A percentile compares a stretch with the other conserved stretches of the same genome.
Conservation (phyloP, 768 basidiomycete species). For the Symmetrospora coprosmae region DNA sequence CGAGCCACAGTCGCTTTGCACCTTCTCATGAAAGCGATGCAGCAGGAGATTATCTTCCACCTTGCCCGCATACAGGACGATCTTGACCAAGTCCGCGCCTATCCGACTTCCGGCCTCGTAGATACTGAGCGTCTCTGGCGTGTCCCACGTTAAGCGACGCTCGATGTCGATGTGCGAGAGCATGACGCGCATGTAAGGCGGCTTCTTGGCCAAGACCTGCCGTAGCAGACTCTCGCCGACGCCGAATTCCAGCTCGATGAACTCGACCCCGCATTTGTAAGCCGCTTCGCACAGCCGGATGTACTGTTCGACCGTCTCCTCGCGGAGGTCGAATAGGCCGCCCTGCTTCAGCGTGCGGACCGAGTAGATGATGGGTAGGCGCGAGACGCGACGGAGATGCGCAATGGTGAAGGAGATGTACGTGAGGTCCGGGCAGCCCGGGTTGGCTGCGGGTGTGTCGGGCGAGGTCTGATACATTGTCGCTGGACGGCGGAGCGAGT, state of each 20-base stretch:
- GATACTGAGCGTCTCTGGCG: slow-evolving; percentile 53
- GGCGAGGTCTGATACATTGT: slow-evolving; percentile 1
- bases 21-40: not conserved
- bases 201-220: slow-evolving; percentile 48
- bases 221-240: slow-evolving; percentile 59
- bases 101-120: slow-evolving; percentile 51
- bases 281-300: slow-evolving; percentile 52
- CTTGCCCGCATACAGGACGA: slow-evolving; percentile 64
- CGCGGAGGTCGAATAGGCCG: slow-evolving; percentile 64
- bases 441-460: not conserved
- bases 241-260: slow-evolving; percentile 75
- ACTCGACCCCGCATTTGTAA: slow-evolving; percentile 70
- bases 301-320: slow-evolving; percentile 55
- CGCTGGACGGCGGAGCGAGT: slow-evolving; percentile 36
- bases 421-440: slow-evolving; percentile 45
- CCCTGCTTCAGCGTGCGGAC: slow-evolving; percentile 74
- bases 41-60: slow-evolving; percentile 45
- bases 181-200: slow-evolving; percentile 58
- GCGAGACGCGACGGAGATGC: slow-evolving; percentile 56
- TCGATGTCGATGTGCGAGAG: slow-evolving; percentile 91
- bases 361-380: slow-evolving; percentile 78
- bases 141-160: slow-evolving; percentile 65
- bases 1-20: not conserved
- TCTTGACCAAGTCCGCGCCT: slow-evolving; percentile 72
- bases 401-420: slow-evolving; percentile 65